These are phyloP conservation scores for Gonium pectorale DNA, from an alignment of 139 green algal species.

Conservation along the genomic window DNA sequence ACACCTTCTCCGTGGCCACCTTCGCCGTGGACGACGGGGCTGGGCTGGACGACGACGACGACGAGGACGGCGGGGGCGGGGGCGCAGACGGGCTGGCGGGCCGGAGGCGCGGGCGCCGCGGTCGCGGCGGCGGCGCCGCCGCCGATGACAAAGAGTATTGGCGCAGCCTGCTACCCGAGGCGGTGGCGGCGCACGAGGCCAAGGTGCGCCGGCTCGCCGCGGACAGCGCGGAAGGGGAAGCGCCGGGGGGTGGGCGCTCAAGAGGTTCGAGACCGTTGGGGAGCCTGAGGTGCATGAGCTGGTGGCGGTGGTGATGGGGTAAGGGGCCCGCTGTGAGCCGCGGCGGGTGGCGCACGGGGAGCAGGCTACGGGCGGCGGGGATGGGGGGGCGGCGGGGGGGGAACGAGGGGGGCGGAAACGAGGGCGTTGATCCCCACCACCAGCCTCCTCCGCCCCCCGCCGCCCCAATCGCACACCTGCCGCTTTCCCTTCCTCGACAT, in stretches of 20 bases:
- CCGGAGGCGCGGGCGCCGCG: neutral
- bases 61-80: neutral
- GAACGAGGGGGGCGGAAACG: too few relatives aligned
- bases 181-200: conserved; percentile 53
- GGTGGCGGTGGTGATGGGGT: too few relatives aligned
- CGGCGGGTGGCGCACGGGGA: too few relatives aligned
- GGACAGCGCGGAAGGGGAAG: neutral
- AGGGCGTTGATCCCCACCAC: too few relatives aligned
- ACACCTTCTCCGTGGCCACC: conserved; percentile 85
- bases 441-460: too few relatives aligned
- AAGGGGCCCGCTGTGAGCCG: too few relatives aligned
- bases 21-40: conserved; percentile 66
- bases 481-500: neutral
- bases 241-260: too few relatives aligned
- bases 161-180: conserved; percentile 76
- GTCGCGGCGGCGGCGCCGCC: neutral
- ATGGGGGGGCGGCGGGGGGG: too few relatives aligned
- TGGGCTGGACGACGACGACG: neutral
- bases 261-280: too few relatives aligned
- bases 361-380: too few relatives aligned
- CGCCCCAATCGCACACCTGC: too few relatives aligned
- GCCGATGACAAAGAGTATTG: conserved; percentile 65
- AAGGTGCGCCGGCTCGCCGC: conserved; percentile 26
- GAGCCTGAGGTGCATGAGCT: too few relatives aligned
- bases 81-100: neutral